These are phyloP conservation scores for Adenanthera pavonina DNA, from an alignment of 306 rosid species.

Conservation along the genomic window DNA sequence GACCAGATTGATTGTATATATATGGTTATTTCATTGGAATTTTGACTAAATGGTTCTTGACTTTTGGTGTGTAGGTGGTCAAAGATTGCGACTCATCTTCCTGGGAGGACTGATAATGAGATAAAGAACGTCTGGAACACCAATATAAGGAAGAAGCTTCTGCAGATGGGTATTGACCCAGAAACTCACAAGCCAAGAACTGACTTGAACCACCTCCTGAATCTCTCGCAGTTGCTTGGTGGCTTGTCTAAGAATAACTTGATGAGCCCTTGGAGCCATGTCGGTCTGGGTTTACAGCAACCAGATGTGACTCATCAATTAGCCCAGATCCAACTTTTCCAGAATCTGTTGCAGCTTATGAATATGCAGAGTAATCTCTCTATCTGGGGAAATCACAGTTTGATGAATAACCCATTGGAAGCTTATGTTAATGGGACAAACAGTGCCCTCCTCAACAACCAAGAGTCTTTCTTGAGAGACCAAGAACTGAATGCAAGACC, in stretches of 20 bases:
- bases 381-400: conserved; percentile 37
- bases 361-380: background rate
- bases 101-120: conserved; percentile 86
- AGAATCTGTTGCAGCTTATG: conserved; percentile 58
- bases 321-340: conserved; percentile 63
- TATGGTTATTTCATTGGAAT: too few relatives aligned
- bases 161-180: conserved; percentile 84
- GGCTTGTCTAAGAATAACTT: conserved; percentile 36
- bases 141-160: conserved; percentile 77
- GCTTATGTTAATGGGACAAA: conserved; percentile 26
- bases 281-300: conserved; percentile 58
- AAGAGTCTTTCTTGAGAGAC: conserved; percentile 12
- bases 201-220: conserved; percentile 65
- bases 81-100: conserved; percentile 78
- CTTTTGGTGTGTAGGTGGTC: conserved; percentile 67
- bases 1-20: too few relatives aligned
- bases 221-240: conserved; percentile 63
- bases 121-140: conserved; percentile 94
- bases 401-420: conserved; percentile 41
- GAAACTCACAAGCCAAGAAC: conserved; percentile 88
- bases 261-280: conserved; percentile 49
- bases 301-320: conserved; percentile 64
- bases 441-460: conserved; percentile 12
- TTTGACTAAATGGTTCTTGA: background rate
- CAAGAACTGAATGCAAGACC: conserved; percentile 41